Evolutionary conservation across 192 early-diverging fungal species (phyloP), one percentile per base, ranked within the genome.

Genomic region (Coemansia sp.): DNA sequence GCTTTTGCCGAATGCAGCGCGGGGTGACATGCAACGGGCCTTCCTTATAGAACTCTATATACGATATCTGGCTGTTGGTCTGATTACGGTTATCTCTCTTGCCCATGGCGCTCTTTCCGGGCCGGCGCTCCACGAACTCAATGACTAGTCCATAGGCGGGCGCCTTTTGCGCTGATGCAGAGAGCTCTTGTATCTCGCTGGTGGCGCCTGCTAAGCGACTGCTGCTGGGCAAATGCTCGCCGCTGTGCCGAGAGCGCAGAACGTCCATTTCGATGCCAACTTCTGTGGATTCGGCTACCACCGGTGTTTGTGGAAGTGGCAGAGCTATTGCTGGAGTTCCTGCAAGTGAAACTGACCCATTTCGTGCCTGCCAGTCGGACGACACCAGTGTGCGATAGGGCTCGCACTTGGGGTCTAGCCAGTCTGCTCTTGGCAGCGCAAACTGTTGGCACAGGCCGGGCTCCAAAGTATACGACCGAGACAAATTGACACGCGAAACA

Each of bases 301-400:
- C 38, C 13, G 51, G 22, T 36, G 43, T 2, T 33, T 51, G 66
- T 9, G 31, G 49, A 63, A 34, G 24, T 2, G 73, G 22, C 3
- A 27, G 46, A 3, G 67, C 33, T 3, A 41, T 27, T 16, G 51
- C 33, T 11, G 24, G 44, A 42, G 13, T 40, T 38, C 31, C 51
- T 33, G 41, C 33, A 43, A 27, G 49, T 18, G 31, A 57, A 24
- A 51, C 36, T 7, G 64, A 27, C 3, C 54, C 63, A 57, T 70
- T 74, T 13, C 80, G 65, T 20, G 80, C 68, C 66, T 82, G 80
- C 75, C 80, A 82, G 69, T 82, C 80, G 31, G 80, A 75, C 27
- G 80, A 82, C 11, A 66, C 49, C 66, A 82, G 51, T 8, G 75
- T 77, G 33, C 72, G 61, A 36, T 75, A 82, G 42, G 80, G 80